Percentiles rank a stretch among this genome's conserved stretches.
Evolutionary conservation across 1,284 basidiomycete species (phyloP).

Genomic region (Marasmius oreades): DNA sequence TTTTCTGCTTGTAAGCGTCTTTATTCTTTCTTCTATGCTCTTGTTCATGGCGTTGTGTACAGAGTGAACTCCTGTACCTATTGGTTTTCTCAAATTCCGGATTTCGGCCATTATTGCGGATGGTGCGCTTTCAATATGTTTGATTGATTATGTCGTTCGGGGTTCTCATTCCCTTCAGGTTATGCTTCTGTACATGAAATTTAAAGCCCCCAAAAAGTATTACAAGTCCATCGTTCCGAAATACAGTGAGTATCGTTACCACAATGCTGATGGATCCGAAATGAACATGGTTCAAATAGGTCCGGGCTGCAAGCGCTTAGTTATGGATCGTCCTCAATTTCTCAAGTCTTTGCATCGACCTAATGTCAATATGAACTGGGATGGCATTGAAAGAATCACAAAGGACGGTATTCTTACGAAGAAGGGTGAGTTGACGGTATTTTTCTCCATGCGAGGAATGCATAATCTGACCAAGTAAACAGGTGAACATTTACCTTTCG

Average conservation of each 20-base stretch:
- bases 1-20: too few species aligned
- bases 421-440: conserved; percentile 16
- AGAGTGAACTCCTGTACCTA: too few species aligned
- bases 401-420: conserved; percentile 35
- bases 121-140: background rate
- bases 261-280: conserved; percentile 19
- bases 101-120: too few species aligned
- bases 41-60: too few species aligned
- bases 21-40: too few species aligned
- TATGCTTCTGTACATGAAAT: conserved; percentile 30
- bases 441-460: background rate
- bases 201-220: conserved; percentile 36
- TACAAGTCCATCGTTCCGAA: conserved; percentile 36
- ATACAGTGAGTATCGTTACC: conserved; percentile 34
- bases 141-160: too few species aligned
- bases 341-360: conserved; percentile 33
- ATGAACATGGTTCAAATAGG: conserved; percentile 27
- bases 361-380: conserved; percentile 35
- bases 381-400: conserved; percentile 32
- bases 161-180: conserved; percentile 17
- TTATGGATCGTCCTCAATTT: conserved; percentile 31
- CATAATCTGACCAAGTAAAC: too few species aligned
- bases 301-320: conserved; percentile 34
- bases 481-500: conserved; percentile 33
- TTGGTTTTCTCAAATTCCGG: too few species aligned